Percentiles rank a stretch among this genome's conserved stretches.
These are phyloP conservation scores for Mycosphaerella sp. DNA, from an alignment of 2,329 filamentous ascomycete species.

Conservation along the genomic window DNA sequence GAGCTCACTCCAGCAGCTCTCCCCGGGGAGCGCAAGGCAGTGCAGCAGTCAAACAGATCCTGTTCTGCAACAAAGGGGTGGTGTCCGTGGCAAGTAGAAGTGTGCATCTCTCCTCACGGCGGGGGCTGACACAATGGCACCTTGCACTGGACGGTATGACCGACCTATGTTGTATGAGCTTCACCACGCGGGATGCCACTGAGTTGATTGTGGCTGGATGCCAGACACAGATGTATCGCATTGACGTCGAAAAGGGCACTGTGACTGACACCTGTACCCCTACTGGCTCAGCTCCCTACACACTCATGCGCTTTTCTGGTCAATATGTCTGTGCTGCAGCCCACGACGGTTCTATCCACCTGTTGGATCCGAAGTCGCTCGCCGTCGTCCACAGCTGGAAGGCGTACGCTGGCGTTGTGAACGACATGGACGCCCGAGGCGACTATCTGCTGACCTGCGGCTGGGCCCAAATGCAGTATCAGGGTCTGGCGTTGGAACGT, in stretches of 20 bases:
- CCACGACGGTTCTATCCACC: constrained; percentile 71
- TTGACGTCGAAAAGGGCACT: constrained; percentile 54
- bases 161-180: constrained; percentile 90
- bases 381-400: constrained; percentile 80
- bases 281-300: constrained; percentile 55
- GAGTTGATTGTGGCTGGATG: constrained; percentile 83
- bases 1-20: constrained; percentile 57
- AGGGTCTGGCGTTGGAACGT: constrained; percentile 77
- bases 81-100: constrained; percentile 76
- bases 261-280: constrained; percentile 38
- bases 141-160: constrained; percentile 71
- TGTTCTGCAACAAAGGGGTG: constrained; percentile 87
- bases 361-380: constrained; percentile 74
- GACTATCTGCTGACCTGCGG: constrained; percentile 95
- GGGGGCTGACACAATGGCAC: constrained; percentile 84
- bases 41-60: constrained; percentile 75
- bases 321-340: constrained; percentile 91
- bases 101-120: constrained; percentile 79
- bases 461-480: constrained; percentile 74
- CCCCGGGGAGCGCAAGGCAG: constrained; percentile 42
- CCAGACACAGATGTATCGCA: constrained; percentile 76
- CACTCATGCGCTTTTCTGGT: constrained; percentile 78
- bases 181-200: constrained; percentile 74
- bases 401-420: constrained; percentile 80
- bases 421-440: constrained; percentile 94